Evolutionary conservation across 1,284 basidiomycete genomes (phyloP).

Genomic region (Cryptococcus wingfieldii): DNA sequence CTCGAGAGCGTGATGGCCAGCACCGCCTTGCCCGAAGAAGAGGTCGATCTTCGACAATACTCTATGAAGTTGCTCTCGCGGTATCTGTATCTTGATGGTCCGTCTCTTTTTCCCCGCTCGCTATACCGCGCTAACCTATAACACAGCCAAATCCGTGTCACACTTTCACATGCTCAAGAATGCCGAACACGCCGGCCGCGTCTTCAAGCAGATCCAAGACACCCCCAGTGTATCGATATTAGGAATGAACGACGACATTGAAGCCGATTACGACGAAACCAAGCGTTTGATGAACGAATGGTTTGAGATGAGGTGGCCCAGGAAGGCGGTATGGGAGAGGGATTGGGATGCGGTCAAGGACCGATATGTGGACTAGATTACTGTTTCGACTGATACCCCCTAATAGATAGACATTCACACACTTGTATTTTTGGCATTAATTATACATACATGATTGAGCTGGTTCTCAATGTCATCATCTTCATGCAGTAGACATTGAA

Average conservation of each 20-base stretch:
- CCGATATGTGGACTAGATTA: slow-evolving; percentile 5
- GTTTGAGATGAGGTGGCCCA: slow-evolving; percentile 41
- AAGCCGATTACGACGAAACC: slow-evolving; percentile 29
- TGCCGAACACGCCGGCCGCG: slow-evolving; percentile 23
- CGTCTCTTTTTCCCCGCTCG: not conserved
- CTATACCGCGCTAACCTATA: not conserved
- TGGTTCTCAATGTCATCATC: not conserved
- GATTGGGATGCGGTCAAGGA: slow-evolving; percentile 19
- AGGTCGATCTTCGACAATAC: slow-evolving; percentile 48
- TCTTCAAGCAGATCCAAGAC: slow-evolving; percentile 30
- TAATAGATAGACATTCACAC: not conserved
- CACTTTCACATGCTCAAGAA: slow-evolving; percentile 43
- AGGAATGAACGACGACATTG: slow-evolving; percentile 46
- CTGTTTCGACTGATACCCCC: not conserved
- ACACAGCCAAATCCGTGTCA: slow-evolving; percentile 21
- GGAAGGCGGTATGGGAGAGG: slow-evolving; percentile 40
- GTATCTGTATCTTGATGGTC: slow-evolving; percentile 49
- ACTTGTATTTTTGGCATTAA: not conserved
- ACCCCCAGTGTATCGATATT: slow-evolving; percentile 29
- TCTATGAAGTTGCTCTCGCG: slow-evolving; percentile 51
- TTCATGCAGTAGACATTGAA: no score
- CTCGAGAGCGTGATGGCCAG: slow-evolving; percentile 46
- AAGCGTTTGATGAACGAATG: slow-evolving; percentile 31
- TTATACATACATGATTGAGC: not conserved
- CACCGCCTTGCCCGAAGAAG: slow-evolving; percentile 30